Evolutionary conservation across 225 moss, liverwort and hornwort genomes (phyloP).

Genomic region (Lunularia cruciata): DNA sequence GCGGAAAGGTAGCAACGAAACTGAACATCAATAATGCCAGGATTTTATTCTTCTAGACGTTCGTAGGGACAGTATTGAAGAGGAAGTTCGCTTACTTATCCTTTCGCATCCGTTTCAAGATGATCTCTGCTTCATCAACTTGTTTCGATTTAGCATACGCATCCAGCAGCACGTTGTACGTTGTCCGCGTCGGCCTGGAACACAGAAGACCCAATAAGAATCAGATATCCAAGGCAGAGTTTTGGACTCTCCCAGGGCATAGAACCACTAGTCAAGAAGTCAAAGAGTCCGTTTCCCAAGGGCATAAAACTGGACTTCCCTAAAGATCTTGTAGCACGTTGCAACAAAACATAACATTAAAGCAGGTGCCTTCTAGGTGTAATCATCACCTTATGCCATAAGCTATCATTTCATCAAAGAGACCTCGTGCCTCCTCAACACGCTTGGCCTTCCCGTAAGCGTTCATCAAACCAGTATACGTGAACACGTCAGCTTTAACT

Average conservation of each 20-base stretch:
- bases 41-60: no score
- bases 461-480: conserved; percentile 75
- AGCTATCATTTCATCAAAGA: conserved; percentile 79
- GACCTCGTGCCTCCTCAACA: conserved; percentile 66
- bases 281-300: no score
- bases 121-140: conserved; percentile 68
- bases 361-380: no score
- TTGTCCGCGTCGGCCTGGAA: conserved; percentile 62
- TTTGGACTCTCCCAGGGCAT: no score
- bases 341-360: no score
- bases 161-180: conserved; percentile 74
- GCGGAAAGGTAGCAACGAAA: no score
- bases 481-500: conserved; percentile 65
- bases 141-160: conserved; percentile 74
- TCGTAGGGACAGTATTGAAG: no score
- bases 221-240: neutral
- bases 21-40: no score
- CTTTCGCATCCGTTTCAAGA: conserved; percentile 83
- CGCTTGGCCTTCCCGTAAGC: conserved; percentile 68
- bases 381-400: conserved; percentile 74
- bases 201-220: neutral
- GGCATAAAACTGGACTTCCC: neutral
- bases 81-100: conserved; percentile 50
- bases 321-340: neutral
- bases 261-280: no score